Conservation (phyloP, 2,329 filamentous ascomycete species). For the Colletotrichum sp. region DNA sequence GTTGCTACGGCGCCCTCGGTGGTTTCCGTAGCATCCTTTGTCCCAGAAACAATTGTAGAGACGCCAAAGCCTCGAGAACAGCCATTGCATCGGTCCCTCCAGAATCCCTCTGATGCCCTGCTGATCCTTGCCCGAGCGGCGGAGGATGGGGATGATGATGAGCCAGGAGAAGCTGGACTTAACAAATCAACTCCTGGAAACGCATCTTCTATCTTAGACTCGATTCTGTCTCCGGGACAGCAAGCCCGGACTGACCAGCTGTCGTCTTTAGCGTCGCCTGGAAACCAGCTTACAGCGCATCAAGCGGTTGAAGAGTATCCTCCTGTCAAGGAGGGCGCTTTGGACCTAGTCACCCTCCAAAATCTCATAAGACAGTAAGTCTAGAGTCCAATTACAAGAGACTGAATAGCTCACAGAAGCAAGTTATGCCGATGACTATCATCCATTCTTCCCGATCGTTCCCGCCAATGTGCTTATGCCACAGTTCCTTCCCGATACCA, state of each 20-base stretch:
- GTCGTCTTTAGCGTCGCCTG: neutral
- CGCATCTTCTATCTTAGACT: neutral
- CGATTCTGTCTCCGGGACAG: neutral
- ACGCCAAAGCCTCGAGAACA: neutral
- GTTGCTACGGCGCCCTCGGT: neutral
- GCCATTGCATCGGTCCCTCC: neutral
- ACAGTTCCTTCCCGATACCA: conserved; percentile 57
- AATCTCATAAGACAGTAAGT: neutral
- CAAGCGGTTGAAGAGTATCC: neutral
- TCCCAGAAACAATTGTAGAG: neutral
- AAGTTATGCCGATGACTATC: conserved; percentile 69
- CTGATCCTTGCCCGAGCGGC: conserved; percentile 9
- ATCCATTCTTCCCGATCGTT: conserved; percentile 73
- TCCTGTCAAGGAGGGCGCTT: neutral
- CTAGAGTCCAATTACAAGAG: neutral
- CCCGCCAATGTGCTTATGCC: conserved; percentile 60
- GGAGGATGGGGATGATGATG: neutral
- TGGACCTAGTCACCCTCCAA: neutral
- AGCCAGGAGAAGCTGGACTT: neutral
- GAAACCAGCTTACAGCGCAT: neutral
- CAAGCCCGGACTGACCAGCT: neutral
- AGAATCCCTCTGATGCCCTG: conserved; percentile 16
- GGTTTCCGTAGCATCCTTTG: neutral
- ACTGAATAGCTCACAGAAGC: neutral
- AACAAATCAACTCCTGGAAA: neutral